Percentiles rank a stretch among this genome's conserved stretches.
phyloP scores from a whole-genome alignment of 2,329 filamentous ascomycete species.

The Huntiella moniliformis region DNA sequence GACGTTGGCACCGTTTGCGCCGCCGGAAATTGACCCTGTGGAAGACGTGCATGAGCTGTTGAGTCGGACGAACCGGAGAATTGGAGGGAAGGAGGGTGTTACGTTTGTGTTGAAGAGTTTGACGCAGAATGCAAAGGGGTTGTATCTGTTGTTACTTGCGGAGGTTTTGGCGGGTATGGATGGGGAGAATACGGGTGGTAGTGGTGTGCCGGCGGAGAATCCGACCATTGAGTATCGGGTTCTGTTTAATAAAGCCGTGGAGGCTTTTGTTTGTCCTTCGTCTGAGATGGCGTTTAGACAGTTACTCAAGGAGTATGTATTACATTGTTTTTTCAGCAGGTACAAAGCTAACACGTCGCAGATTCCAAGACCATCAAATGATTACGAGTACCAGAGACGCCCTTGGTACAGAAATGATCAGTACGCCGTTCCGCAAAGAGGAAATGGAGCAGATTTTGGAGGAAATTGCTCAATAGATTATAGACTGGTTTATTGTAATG shows the following conservation, averaged over 20 bases:
- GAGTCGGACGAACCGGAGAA: constrained; percentile 57
- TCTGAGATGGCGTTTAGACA: constrained; percentile 93
- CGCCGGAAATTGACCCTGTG: constrained; percentile 56
- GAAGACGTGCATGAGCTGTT: constrained; percentile 80
- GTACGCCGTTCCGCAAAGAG: constrained; percentile 68
- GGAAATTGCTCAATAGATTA: constrained; percentile 26
- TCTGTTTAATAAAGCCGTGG: constrained; percentile 85
- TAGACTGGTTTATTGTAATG: too few species aligned
- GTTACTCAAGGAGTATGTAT: constrained; percentile 64
- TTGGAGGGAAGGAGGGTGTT: constrained; percentile 81
- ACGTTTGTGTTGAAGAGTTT: constrained; percentile 77
- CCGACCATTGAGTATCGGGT: constrained; percentile 75
- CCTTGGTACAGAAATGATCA: constrained; percentile 67
- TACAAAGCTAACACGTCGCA: constrained; percentile 19
- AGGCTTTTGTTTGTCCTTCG: constrained; percentile 80
- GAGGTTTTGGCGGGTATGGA: constrained; percentile 57
- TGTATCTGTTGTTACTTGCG: constrained; percentile 70
- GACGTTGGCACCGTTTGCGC: constrained; percentile 53
- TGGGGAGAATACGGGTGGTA: constrained; percentile 19
- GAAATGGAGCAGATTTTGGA: constrained; percentile 81
- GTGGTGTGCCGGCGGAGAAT: constrained; percentile 16
- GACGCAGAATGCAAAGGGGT: constrained; percentile 74
- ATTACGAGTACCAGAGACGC: constrained; percentile 75
- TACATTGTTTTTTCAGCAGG: constrained; percentile 12
- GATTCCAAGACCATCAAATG: constrained; percentile 95